Percentiles rank a stretch among this genome's conserved stretches.
phyloP scores from a whole-genome alignment of 208 protist species.

The Acanthamoeba divionensis region DNA sequence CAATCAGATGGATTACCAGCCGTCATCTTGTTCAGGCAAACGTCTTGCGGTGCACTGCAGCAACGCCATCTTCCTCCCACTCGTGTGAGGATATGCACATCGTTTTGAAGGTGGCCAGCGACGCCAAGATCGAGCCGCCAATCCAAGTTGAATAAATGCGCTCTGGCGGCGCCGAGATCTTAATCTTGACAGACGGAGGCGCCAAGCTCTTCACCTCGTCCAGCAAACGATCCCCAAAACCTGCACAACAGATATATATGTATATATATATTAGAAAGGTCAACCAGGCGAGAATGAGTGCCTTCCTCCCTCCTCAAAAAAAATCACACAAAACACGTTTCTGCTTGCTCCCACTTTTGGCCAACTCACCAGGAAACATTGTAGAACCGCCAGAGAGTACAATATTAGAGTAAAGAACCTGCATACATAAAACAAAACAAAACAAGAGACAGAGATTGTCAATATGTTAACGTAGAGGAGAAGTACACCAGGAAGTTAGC shows the following conservation, averaged over 20 bases:
- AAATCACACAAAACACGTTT: background rate
- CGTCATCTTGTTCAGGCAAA: too few species aligned
- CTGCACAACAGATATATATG: background rate
- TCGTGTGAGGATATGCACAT: slow-evolving; percentile 97
- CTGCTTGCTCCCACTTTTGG: too few species aligned
- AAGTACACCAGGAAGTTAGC: background rate
- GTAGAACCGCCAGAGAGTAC: slow-evolving; percentile 94
- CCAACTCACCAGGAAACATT: slow-evolving; percentile 89
- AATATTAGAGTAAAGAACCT: slow-evolving; percentile 92
- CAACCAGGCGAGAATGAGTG: background rate
- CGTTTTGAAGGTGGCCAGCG: slow-evolving; percentile 93
- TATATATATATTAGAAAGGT: background rate
- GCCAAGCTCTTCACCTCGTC: slow-evolving; percentile 93
- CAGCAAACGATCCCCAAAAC: slow-evolving; percentile 90
- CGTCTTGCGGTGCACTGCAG: slow-evolving; percentile 50
- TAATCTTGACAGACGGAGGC: slow-evolving; percentile 76
- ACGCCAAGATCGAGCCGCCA: slow-evolving; percentile 96
- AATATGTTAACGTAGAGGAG: background rate
- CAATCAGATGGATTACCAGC: too few species aligned
- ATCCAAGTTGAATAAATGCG: slow-evolving; percentile 78
- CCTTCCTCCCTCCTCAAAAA: too few species aligned
- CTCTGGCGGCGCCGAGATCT: slow-evolving; percentile 79
- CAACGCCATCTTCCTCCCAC: slow-evolving; percentile 90
- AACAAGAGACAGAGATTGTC: background rate
- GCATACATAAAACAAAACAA: background rate